Conservation (phyloP, 495 filamentous ascomycete species). For the Echria macrotheca region DNA sequence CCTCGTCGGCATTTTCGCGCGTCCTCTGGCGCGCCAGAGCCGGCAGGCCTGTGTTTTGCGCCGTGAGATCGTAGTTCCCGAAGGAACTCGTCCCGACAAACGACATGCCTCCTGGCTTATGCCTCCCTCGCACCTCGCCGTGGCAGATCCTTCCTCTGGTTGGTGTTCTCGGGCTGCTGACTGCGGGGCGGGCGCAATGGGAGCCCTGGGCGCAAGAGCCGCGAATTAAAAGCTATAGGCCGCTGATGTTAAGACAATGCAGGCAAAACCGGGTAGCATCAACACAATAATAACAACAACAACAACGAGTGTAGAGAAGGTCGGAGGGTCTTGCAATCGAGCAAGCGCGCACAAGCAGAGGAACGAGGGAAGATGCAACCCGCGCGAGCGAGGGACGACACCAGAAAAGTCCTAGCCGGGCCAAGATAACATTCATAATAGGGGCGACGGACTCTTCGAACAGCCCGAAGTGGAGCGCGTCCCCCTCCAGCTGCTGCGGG, state of each 20-base stretch:
- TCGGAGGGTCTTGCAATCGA: too few relatives aligned
- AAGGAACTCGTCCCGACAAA: constrained; percentile 37
- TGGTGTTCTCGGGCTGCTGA: background rate
- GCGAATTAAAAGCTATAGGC: too few relatives aligned
- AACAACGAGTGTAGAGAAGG: background rate
- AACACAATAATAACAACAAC: background rate
- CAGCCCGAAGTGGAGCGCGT: constrained; percentile 15
- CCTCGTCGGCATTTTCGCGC: constrained; percentile 19
- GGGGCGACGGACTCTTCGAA: constrained; percentile 18
- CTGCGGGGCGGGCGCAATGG: background rate
- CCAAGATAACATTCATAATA: constrained; percentile 5
- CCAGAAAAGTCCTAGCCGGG: background rate
- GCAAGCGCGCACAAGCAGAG: too few relatives aligned
- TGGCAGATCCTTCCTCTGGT: background rate
- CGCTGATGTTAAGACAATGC: too few relatives aligned
- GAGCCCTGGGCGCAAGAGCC: background rate
- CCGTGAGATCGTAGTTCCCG: constrained; percentile 42
- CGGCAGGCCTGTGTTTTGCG: constrained; percentile 27
- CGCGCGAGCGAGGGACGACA: too few relatives aligned
- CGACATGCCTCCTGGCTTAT: constrained; percentile 28
- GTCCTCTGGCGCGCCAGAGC: constrained; percentile 19
- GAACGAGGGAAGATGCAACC: too few relatives aligned
- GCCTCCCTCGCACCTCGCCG: background rate
- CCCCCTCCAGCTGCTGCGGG: background rate
- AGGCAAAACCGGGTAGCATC: background rate